These are phyloP conservation scores for Ustilago trichophora DNA, from an alignment of 1,284 basidiomycete genomes.

Conservation along the genomic window DNA sequence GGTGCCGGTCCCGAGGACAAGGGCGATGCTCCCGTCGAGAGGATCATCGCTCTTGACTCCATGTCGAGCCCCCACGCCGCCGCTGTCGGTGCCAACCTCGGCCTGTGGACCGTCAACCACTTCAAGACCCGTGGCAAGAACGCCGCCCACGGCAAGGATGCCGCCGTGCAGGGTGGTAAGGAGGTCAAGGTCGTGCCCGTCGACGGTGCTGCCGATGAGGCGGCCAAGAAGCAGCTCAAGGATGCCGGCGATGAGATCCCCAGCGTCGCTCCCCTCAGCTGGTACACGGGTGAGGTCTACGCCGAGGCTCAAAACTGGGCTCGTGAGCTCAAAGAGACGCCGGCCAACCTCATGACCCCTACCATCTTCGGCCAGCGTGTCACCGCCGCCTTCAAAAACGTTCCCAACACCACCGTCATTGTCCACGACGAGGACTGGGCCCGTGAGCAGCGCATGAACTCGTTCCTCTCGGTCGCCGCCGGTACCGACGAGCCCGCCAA, in stretches of 20 bases:
- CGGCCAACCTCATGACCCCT: conserved; percentile 73
- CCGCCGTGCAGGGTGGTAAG: conserved; percentile 56
- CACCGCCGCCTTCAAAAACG: conserved; percentile 74
- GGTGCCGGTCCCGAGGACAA: conserved; percentile 45
- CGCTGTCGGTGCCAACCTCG: conserved; percentile 59
- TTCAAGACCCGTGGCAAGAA: conserved; percentile 62
- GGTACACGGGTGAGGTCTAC: conserved; percentile 70
- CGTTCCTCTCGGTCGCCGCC: conserved; percentile 86
- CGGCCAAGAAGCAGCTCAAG: conserved; percentile 57
- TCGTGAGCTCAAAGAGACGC: conserved; percentile 83
- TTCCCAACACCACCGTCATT: conserved; percentile 77
- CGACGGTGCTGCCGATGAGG: conserved; percentile 39
- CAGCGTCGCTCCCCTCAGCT: conserved; percentile 56
- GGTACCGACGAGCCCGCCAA: conserved; percentile 85
- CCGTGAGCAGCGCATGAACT: conserved; percentile 81
- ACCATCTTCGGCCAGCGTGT: conserved; percentile 79
- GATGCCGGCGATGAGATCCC: conserved; percentile 57
- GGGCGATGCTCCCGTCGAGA: conserved; percentile 34
- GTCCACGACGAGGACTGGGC: conserved; percentile 88
- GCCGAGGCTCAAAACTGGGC: conserved; percentile 85
- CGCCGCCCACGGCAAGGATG: conserved; percentile 46
- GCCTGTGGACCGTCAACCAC: conserved; percentile 62
- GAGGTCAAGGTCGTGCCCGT: conserved; percentile 56
- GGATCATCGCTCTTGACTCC: conserved; percentile 55
- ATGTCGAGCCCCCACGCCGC: conserved; percentile 61